These are phyloP conservation scores for Phyllosticta citriasiana DNA, from an alignment of 2,329 filamentous ascomycete species.

Conservation along the genomic window DNA sequence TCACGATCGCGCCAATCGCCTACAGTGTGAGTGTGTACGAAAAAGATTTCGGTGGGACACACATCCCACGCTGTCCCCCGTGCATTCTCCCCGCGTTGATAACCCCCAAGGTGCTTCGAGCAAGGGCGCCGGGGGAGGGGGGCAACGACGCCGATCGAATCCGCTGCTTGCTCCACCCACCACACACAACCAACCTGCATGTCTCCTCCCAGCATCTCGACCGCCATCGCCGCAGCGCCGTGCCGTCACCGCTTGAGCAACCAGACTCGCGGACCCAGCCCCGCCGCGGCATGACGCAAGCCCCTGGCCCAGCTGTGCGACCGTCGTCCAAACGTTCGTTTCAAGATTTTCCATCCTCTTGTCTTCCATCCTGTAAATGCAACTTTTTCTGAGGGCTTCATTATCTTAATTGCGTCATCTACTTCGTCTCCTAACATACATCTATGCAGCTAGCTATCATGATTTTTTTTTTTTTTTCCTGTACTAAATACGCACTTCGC, in stretches of 20 bases:
- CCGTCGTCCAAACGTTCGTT: background rate
- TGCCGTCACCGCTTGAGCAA: background rate
- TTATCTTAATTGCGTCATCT: background rate
- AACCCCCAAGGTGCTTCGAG: background rate
- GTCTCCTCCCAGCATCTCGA: background rate
- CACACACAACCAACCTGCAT: background rate
- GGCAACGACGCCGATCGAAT: background rate
- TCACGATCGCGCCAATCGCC: too few relatives aligned
- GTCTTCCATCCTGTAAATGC: background rate
- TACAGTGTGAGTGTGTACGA: background rate
- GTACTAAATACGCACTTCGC: background rate
- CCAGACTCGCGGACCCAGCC: background rate
- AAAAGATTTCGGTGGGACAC: too few relatives aligned
- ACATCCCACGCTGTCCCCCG: too few relatives aligned
- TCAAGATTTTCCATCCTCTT: background rate
- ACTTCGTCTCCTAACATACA: background rate
- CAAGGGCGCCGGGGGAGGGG: background rate
- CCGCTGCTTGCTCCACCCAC: background rate
- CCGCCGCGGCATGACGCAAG: background rate
- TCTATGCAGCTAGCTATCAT: background rate
- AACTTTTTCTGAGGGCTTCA: background rate
- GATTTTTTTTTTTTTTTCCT: background rate
- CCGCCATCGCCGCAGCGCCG: background rate
- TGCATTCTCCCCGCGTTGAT: background rate
- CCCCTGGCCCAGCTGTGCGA: background rate